Base-by-base conservation (phyloP, 371 early-diverging fungal genomes). In the Mycotypha africana region DNA sequence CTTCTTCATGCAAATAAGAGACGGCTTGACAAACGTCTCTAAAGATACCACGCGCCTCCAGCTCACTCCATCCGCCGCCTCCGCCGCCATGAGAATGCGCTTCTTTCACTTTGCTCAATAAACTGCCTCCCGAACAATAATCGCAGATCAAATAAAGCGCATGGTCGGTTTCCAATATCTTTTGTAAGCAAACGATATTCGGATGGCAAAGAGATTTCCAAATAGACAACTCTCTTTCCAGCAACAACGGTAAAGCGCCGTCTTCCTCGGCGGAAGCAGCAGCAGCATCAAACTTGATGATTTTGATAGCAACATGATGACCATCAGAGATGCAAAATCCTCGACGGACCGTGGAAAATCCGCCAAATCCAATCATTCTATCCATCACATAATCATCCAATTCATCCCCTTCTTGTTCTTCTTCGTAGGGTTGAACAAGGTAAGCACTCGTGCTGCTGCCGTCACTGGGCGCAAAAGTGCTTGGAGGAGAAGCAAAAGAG, bases 1-100 rank as follows among this genome's bases (percentile, higher is more conserved):
- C 68, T 15, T 87, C 79, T 3, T 63, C 55, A 62, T 98, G 98
- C 34, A 95, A 52, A 58, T 94, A 94, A 16, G 69, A 55, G 1
- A 98, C 55, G 3, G 89, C 92, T 10, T 74, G 58, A 7, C 79
- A 67, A 0, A 94, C 46, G 53, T 93, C 89, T n/a, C 64, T 49
- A 48, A 92, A 88, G 17, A 84, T 59, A 28, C 8, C 5, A 5
- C 11, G 5, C 28, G 28, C 11, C 28, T 28, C 28, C 11, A 8
- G 8, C 11, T 8, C 11, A 11, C 28, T 28, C 8, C 28, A 8
- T n/a, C n/a, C n/a, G n/a, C n/a, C n/a, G n/a, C n/a, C n/a, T n/a
- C n/a, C n/a, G n/a, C n/a, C n/a, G n/a, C n/a, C n/a, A n/a, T n/a
- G n/a, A n/a, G n/a, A n/a, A n/a, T n/a, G n/a, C n/a, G n/a, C 4